These are phyloP conservation scores for Trametes versicolor DNA, from an alignment of 1,284 basidiomycete genomes.

Conservation along the genomic window DNA sequence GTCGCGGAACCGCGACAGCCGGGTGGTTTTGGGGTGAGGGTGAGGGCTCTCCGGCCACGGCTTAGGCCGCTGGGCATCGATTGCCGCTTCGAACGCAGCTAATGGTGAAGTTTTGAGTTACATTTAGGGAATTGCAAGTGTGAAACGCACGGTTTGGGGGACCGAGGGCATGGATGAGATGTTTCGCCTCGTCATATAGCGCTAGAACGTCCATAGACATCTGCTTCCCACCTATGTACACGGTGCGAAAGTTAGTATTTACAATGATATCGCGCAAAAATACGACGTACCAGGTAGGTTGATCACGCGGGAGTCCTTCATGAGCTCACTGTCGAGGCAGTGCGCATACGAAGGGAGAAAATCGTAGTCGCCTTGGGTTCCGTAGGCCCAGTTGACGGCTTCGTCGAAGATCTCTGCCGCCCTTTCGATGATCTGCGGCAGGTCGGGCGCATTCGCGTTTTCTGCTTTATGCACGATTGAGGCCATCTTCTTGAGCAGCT, in stretches of 20 bases:
- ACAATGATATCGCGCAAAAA: background rate
- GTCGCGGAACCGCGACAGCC: constrained; percentile 47
- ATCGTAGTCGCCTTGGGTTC: constrained; percentile 31
- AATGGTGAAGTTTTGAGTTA: background rate
- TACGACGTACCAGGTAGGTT: constrained; percentile 15
- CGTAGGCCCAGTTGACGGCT: constrained; percentile 36
- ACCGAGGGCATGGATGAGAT: background rate
- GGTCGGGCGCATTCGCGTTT: constrained; percentile 20
- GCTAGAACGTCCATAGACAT: background rate
- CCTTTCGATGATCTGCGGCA: constrained; percentile 45
- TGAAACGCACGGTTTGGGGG: background rate
- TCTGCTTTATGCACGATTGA: constrained; percentile 37
- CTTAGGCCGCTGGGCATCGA: background rate
- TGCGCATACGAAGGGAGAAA: constrained; percentile 49
- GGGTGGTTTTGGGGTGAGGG: constrained; percentile 45
- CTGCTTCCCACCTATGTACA: background rate
- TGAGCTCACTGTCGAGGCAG: constrained; percentile 36
- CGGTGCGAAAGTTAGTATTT: background rate
- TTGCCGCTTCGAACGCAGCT: background rate
- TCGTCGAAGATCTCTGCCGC: constrained; percentile 40
- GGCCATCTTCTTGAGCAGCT: constrained; percentile 34
- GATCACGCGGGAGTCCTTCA: constrained; percentile 29
- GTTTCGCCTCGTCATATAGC: background rate
- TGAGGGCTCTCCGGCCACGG: constrained; percentile 33
- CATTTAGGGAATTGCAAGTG: background rate